These are phyloP conservation scores for Gypsophila paniculata DNA, from an alignment of 179 eudicot species.

Conservation along the genomic window DNA sequence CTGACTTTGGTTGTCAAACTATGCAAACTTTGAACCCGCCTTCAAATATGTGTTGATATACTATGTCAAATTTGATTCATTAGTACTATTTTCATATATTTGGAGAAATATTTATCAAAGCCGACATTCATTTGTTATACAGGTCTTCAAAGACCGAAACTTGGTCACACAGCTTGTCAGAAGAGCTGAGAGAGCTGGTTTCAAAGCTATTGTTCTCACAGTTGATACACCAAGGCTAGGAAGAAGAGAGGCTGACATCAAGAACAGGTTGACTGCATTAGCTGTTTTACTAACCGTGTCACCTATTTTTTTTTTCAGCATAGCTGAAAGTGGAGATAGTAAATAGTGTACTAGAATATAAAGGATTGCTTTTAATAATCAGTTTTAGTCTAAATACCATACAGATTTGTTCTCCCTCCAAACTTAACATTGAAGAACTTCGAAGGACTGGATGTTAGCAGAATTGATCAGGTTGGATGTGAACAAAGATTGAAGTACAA, in stretches of 20 bases:
- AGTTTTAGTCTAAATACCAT: conserved; percentile 7
- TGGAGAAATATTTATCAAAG: no score
- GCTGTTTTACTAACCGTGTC: not conserved
- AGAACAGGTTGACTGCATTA: conserved; percentile 53
- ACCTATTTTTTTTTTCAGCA: not conserved
- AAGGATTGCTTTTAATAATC: not conserved
- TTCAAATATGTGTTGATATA: no score
- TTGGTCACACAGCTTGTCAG: conserved; percentile 63
- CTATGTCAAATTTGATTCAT: no score
- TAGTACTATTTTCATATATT: no score
- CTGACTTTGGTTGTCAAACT: no score
- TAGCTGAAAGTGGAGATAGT: not conserved
- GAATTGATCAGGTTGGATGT: conserved; percentile 47
- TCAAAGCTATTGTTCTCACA: conserved; percentile 80
- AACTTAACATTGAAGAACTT: conserved; percentile 66
- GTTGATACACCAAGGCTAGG: conserved; percentile 90
- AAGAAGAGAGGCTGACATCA: conserved; percentile 85
- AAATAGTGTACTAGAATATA: no score
- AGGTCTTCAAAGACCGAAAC: conserved; percentile 69
- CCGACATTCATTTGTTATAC: not conserved
- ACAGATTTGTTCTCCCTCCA: conserved; percentile 64
- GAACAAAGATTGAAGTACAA: not conserved
- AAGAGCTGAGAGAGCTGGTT: conserved; percentile 87
- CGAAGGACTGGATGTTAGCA: conserved; percentile 73
- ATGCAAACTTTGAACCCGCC: no score